Evolutionary conservation across 1,284 basidiomycete species (phyloP).

Genomic region (Pseudozyma tsukubaensis): DNA sequence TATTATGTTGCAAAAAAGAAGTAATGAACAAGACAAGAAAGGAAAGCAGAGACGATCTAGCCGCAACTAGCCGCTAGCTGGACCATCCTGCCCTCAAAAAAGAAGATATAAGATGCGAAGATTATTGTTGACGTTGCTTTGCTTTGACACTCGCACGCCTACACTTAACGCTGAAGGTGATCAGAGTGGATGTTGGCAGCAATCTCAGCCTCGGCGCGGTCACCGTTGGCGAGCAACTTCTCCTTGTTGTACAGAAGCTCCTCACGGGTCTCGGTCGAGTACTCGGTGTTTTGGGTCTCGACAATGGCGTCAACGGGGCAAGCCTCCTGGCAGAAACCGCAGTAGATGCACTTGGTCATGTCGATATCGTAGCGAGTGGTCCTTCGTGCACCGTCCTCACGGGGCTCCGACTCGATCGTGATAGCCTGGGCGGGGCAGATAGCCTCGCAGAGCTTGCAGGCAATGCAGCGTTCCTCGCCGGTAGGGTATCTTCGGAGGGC

Average conservation of each 20-base stretch:
- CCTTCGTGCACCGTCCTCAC: conserved; percentile 92
- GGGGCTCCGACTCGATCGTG: conserved; percentile 97
- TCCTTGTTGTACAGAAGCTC: conserved; percentile 98
- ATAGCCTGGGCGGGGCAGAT: conserved; percentile 99
- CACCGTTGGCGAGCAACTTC: conserved; percentile 91
- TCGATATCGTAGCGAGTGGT: conserved; percentile 99
- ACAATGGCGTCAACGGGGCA: conserved; percentile 99
- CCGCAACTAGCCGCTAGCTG: conserved; percentile 13
- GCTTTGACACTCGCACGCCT: conserved; percentile 1
- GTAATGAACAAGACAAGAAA: neutral
- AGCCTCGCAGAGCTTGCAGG: conserved; percentile 98
- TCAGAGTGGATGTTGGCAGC: conserved; percentile 66
- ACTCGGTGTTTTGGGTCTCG: conserved; percentile 77
- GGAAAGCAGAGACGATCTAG: neutral
- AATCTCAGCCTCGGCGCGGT: conserved; percentile 89
- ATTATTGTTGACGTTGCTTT: neutral
- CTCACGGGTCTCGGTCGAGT: conserved; percentile 95
- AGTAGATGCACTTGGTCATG: conserved; percentile 75
- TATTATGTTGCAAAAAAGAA: conserved; percentile 20
- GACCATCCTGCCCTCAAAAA: neutral
- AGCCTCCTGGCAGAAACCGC: conserved; percentile 77
- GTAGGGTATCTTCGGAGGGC: conserved; percentile 97
- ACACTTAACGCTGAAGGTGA: conserved; percentile 65
- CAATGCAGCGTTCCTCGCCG: conserved; percentile 97
- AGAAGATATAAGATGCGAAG: conserved; percentile 5